Conservation (phyloP, 192 early-diverging fungal species). For the Backusella circina region DNA sequence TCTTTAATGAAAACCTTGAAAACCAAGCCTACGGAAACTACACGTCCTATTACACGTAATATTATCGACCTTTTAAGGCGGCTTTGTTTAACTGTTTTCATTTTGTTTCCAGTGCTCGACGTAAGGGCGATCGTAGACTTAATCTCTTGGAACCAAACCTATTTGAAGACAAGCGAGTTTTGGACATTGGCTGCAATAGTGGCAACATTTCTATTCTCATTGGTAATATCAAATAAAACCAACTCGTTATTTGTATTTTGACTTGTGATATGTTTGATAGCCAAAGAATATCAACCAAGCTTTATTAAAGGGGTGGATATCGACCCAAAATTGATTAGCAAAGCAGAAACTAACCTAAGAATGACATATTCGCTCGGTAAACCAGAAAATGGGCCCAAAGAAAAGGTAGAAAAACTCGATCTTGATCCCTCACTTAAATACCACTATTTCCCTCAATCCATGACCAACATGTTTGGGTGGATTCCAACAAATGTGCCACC, state of each 20-base stretch:
- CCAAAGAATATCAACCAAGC: slow-evolving; percentile 44
- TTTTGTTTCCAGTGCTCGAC: background rate
- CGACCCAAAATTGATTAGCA: slow-evolving; percentile 58
- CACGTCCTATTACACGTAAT: slow-evolving; percentile 51
- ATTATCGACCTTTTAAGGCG: background rate
- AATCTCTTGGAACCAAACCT: slow-evolving; percentile 41
- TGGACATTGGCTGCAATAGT: slow-evolving; percentile 82
- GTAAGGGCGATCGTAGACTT: slow-evolving; percentile 55
- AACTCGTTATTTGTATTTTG: background rate
- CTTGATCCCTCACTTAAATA: background rate
- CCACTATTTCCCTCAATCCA: slow-evolving; percentile 57
- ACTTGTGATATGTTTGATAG: slow-evolving; percentile 26
- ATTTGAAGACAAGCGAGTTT: slow-evolving; percentile 53
- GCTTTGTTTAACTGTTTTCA: no score
- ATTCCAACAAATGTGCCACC: slow-evolving; percentile 27
- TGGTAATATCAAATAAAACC: slow-evolving; percentile 21
- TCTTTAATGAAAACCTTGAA: background rate
- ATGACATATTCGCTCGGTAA: slow-evolving; percentile 38
- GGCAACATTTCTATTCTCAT: slow-evolving; percentile 57
- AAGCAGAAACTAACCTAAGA: slow-evolving; percentile 46
- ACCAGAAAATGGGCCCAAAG: background rate
- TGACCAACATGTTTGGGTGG: slow-evolving; percentile 37
- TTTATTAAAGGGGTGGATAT: slow-evolving; percentile 73
- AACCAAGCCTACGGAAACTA: slow-evolving; percentile 54
- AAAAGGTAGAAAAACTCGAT: background rate